Conservation (phyloP, 495 filamentous ascomycete genomes). For the Pseudoneurospora amorphoporcata region DNA sequence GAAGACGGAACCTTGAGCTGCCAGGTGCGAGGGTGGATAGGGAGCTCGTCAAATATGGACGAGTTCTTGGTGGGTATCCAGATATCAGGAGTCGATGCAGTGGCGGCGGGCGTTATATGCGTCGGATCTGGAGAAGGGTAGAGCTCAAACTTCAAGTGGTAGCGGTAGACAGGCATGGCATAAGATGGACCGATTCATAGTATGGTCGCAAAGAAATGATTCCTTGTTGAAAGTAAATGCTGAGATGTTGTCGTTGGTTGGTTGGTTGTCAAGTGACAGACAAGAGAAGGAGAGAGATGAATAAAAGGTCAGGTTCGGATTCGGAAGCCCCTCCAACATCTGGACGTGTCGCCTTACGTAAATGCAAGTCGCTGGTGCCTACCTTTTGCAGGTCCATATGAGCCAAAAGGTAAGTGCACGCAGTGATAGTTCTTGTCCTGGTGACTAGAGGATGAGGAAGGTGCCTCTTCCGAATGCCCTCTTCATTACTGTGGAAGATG, state of each 20-base stretch:
- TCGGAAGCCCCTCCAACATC: background rate
- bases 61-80: slow-evolving; percentile 30
- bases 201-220: background rate
- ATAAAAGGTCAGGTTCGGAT: background rate
- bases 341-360: background rate
- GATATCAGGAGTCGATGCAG: slow-evolving; percentile 10
- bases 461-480: background rate
- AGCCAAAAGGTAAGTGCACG: background rate
- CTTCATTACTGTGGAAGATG: background rate
- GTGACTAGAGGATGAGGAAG: background rate
- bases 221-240: background rate
- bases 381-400: background rate
- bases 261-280: background rate
- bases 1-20: background rate
- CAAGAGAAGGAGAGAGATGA: background rate
- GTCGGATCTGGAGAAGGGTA: slow-evolving; percentile 43
- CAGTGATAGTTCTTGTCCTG: background rate
- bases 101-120: background rate
- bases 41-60: slow-evolving; percentile 36
- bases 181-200: background rate
- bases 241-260: background rate
- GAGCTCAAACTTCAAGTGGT: slow-evolving; percentile 82
- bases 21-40: slow-evolving; percentile 26
- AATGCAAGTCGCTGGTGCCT: background rate
- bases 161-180: slow-evolving; percentile 75